phyloP scores from a whole-genome alignment of 2,329 filamentous ascomycete species.

The Aureobasidium lini region DNA sequence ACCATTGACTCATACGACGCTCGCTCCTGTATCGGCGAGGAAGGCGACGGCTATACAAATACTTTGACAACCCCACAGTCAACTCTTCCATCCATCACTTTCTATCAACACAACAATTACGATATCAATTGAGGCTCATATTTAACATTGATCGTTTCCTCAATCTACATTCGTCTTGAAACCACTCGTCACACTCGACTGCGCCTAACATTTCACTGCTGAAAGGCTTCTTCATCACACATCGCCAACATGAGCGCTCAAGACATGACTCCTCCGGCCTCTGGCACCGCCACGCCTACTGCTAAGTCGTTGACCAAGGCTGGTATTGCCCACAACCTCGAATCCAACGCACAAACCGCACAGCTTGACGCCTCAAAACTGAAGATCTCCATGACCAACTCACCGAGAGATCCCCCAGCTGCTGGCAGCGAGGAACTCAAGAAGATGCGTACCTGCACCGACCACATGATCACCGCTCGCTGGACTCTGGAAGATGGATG shows the following conservation, averaged over 20 bases:
- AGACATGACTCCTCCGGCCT: constrained; percentile 28
- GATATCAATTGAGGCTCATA: neutral
- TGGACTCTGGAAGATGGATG: constrained; percentile 64
- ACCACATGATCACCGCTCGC: constrained; percentile 76
- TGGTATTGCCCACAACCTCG: constrained; percentile 30
- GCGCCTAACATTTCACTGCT: neutral
- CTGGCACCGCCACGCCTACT: constrained; percentile 28
- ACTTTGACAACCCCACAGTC: constrained; percentile 1
- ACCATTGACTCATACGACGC: constrained; percentile 7
- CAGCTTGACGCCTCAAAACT: constrained; percentile 38
- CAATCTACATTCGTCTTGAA: neutral
- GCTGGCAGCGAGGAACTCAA: constrained; percentile 33
- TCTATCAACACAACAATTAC: neutral
- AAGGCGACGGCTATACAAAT: constrained; percentile 6
- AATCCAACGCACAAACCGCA: constrained; percentile 29
- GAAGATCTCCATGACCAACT: constrained; percentile 32
- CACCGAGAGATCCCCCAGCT: constrained; percentile 36
- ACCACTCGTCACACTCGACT: neutral
- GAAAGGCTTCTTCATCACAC: neutral
- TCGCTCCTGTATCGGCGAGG: constrained; percentile 6
- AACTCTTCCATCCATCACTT: neutral
- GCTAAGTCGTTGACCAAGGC: constrained; percentile 30
- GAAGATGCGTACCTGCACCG: constrained; percentile 51
- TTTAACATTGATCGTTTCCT: neutral
- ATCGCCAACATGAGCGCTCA: constrained; percentile 24